phyloP scores from a whole-genome alignment of 805 yeast species.

The Dipodascus albidus region DNA sequence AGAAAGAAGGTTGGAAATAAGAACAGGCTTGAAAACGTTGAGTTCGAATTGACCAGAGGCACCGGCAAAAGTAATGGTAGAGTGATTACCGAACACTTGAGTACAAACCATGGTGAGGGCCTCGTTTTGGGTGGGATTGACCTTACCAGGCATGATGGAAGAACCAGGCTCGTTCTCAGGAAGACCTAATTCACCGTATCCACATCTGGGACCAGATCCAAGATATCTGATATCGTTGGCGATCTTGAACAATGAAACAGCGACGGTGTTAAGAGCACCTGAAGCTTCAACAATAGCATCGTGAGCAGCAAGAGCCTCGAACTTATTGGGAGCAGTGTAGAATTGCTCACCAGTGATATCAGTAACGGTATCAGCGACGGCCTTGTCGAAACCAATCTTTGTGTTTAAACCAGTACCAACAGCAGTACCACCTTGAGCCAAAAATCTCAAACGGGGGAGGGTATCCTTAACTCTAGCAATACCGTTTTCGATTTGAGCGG shows the following conservation, averaged over 20 bases:
- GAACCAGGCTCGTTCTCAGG: conserved; percentile 99
- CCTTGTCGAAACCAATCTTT: conserved; percentile 74
- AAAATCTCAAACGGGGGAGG: conserved; percentile 62
- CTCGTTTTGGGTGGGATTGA: conserved; percentile 98
- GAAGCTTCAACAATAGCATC: conserved; percentile 97
- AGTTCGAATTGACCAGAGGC: conserved; percentile 98
- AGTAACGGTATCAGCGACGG: conserved; percentile 78
- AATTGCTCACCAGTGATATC: conserved; percentile 81
- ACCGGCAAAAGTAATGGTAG: conserved; percentile 93
- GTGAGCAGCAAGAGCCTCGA: conserved; percentile 98
- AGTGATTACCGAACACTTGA: conserved; percentile 95
- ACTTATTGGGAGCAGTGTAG: conserved; percentile 95
- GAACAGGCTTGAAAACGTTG: conserved; percentile 94
- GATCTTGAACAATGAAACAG: conserved; percentile 86
- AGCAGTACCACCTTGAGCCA: conserved; percentile 99
- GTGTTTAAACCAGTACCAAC: conserved; percentile 99
- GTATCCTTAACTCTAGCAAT: conserved; percentile 71
- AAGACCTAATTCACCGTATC: conserved; percentile 88
- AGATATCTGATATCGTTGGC: conserved; percentile 97
- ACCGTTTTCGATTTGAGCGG: conserved; percentile 85
- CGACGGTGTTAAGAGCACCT: conserved; percentile 93
- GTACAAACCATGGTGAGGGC: conserved; percentile 97
- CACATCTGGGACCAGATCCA: conserved; percentile 99
- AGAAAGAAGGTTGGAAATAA: conserved; percentile 81
- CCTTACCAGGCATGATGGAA: conserved; percentile 99